These are phyloP conservation scores for Trametes villosa DNA, from an alignment of 768 basidiomycete species.

Conservation along the genomic window DNA sequence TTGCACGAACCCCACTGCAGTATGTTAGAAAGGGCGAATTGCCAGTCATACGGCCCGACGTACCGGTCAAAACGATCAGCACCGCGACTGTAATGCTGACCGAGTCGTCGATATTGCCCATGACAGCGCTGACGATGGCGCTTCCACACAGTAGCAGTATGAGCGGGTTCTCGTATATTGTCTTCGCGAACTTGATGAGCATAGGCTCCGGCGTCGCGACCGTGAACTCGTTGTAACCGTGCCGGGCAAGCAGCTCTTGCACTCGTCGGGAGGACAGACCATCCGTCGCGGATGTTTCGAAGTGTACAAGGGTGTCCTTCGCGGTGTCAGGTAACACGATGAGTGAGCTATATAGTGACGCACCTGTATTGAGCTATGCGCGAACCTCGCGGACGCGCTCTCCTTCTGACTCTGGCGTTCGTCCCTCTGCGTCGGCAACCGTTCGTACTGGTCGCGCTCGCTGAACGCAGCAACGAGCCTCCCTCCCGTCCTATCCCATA, in stretches of 20 bases:
- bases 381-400: constrained; percentile 71
- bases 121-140: constrained; percentile 83
- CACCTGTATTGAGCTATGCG: constrained; percentile 68
- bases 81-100: constrained; percentile 92
- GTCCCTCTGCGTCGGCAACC: constrained; percentile 34
- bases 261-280: constrained; percentile 72
- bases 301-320: constrained; percentile 77
- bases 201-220: constrained; percentile 81
- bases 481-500: constrained; percentile 52
- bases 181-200: constrained; percentile 88
- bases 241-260: constrained; percentile 59
- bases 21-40: neutral
- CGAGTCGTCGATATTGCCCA: constrained; percentile 97
- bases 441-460: constrained; percentile 27
- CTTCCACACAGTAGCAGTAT: constrained; percentile 91
- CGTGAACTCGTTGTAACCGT: constrained; percentile 95
- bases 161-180: constrained; percentile 93
- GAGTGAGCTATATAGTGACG: constrained; percentile 28
- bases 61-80: constrained; percentile 90
- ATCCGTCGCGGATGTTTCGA: constrained; percentile 60
- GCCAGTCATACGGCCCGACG: constrained; percentile 24
- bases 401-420: constrained; percentile 33
- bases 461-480: constrained; percentile 20
- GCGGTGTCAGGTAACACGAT: neutral
- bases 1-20: constrained; percentile 88